Conservation (phyloP, 2,329 filamentous ascomycete genomes). For the Talaromyces rugulosus region DNA sequence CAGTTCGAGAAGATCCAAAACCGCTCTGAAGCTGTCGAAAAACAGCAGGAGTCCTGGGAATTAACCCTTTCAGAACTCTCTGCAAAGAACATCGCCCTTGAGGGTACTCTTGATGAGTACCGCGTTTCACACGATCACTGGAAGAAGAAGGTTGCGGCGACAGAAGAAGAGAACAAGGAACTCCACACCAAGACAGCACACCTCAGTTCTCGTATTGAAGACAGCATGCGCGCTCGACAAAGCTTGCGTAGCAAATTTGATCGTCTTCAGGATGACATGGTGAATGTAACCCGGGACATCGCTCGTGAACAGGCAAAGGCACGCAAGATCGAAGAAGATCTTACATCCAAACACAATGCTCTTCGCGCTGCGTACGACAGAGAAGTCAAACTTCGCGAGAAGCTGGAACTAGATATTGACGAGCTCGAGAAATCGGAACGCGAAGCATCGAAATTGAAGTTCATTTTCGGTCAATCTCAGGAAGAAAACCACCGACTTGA, state of each 20-base stretch:
- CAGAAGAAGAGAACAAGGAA: constrained; percentile 62
- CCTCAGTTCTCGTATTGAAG: constrained; percentile 73
- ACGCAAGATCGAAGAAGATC: constrained; percentile 63
- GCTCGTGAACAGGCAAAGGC: constrained; percentile 77
- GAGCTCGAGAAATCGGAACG: constrained; percentile 68
- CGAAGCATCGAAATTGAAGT: constrained; percentile 71
- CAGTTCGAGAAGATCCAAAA: constrained; percentile 61
- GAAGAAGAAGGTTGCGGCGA: constrained; percentile 55
- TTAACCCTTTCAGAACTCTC: constrained; percentile 51
- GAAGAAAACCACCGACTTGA: constrained; percentile 62
- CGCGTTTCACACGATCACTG: constrained; percentile 57
- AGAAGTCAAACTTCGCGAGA: constrained; percentile 61
- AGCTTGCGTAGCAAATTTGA: constrained; percentile 80
- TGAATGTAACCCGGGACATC: constrained; percentile 70
- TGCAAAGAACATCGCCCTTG: constrained; percentile 57
- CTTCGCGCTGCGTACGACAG: constrained; percentile 59
- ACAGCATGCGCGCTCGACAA: constrained; percentile 79
- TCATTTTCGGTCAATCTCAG: constrained; percentile 66
- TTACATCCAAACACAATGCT: constrained; percentile 50
- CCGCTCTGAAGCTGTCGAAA: constrained; percentile 64
- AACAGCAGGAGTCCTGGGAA: constrained; percentile 57
- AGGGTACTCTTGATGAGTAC: constrained; percentile 62
- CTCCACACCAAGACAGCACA: constrained; percentile 69
- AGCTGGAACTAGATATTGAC: constrained; percentile 57
- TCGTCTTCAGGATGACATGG: constrained; percentile 82